These are phyloP conservation scores for Nepenthes mirabilis DNA, from an alignment of 148 eudicot genomes.

Conservation along the genomic window DNA sequence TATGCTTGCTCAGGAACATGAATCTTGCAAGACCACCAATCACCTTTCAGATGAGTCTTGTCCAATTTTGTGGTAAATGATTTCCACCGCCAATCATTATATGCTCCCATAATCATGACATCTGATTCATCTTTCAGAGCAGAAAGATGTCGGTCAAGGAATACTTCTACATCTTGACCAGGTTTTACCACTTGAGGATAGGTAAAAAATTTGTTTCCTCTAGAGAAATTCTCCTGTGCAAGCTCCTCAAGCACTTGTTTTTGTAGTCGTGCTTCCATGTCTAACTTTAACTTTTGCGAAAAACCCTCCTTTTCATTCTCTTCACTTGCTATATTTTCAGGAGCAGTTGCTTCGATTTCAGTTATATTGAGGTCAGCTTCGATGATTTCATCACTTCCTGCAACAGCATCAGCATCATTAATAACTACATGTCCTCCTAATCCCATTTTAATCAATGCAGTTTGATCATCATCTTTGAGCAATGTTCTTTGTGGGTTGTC, in stretches of 20 bases:
- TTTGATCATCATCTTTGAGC: neutral
- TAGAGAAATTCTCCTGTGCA: conserved; percentile 45
- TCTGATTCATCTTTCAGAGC: conserved; percentile 55
- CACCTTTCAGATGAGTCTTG: conserved; percentile 61
- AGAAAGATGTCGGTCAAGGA: conserved; percentile 67
- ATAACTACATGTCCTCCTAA: neutral
- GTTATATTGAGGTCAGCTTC: conserved; percentile 5
- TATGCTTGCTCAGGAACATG: conserved; percentile 87
- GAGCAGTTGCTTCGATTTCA: conserved; percentile 14
- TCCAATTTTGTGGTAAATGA: conserved; percentile 58
- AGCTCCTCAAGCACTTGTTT: conserved; percentile 49
- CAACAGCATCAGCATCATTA: neutral
- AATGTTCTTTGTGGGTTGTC: neutral
- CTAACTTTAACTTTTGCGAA: conserved; percentile 33
- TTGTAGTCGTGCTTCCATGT: conserved; percentile 49
- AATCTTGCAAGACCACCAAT: conserved; percentile 93
- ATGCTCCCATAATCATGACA: conserved; percentile 80
- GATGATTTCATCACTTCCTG: neutral
- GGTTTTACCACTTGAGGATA: conserved; percentile 67
- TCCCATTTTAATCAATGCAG: neutral
- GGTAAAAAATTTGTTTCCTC: conserved; percentile 51
- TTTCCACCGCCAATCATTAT: conserved; percentile 89
- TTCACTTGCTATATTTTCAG: neutral
- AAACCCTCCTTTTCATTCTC: conserved; percentile 14
- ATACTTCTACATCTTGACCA: conserved; percentile 54